Conservation (phyloP, 805 yeast genomes). For the Pichia paraexigua region DNA sequence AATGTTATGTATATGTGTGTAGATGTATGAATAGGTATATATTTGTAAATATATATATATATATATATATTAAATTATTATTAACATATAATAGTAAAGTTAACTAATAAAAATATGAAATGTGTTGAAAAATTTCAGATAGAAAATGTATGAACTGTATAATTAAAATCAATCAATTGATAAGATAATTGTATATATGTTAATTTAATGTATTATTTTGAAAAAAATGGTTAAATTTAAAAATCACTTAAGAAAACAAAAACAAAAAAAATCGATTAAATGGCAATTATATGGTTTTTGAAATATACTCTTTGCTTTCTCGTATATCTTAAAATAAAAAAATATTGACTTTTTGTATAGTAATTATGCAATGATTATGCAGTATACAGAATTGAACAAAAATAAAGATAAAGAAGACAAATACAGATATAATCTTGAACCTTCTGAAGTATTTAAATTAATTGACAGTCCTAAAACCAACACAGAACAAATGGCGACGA, state of each 20-base stretch:
- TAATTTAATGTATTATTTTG: background rate
- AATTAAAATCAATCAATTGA: background rate
- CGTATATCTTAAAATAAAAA: background rate
- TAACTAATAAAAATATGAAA: background rate
- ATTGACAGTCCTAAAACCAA: background rate
- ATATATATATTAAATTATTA: background rate
- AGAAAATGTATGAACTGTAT: background rate
- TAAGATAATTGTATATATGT: background rate
- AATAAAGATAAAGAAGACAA: background rate
- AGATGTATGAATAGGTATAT: background rate
- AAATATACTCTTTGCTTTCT: background rate
- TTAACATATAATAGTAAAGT: background rate
- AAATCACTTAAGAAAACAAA: background rate
- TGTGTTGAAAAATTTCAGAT: background rate
- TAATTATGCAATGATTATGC: background rate
- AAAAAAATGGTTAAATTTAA: background rate
- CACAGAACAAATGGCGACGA: background rate
- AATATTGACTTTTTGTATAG: background rate
- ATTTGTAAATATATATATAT: too few relatives aligned
- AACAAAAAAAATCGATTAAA: background rate
- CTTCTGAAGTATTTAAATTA: too few relatives aligned
- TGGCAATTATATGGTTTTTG: background rate
- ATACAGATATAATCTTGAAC: too few relatives aligned
- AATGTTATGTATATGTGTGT: background rate
- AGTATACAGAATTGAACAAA: background rate